phyloP scores from a whole-genome alignment of 2,329 filamentous ascomycete genomes.

The Verticillium klebahnii region DNA sequence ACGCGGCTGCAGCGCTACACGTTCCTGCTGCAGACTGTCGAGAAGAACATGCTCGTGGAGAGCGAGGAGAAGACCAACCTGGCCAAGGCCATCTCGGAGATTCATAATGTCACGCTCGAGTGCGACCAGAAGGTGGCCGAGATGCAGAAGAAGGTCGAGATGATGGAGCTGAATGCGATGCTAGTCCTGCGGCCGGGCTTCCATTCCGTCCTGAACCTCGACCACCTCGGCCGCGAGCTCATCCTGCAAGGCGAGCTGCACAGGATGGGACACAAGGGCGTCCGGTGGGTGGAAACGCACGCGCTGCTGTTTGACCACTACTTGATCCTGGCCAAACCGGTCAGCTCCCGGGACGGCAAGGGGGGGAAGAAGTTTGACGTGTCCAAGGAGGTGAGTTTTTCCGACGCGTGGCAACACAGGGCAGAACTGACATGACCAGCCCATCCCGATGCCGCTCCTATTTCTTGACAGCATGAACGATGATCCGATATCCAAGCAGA shows the following conservation, averaged over 20 bases:
- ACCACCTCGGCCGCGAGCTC: conserved; percentile 88
- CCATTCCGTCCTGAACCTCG: conserved; percentile 83
- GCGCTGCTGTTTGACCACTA: conserved; percentile 96
- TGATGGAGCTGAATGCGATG: conserved; percentile 79
- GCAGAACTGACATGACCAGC: conserved; percentile 38
- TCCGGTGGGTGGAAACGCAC: conserved; percentile 91
- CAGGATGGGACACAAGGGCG: conserved; percentile 80
- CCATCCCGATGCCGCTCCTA: conserved; percentile 93
- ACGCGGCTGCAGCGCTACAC: conserved; percentile 88
- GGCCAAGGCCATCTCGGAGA: conserved; percentile 80
- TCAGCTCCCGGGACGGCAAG: conserved; percentile 62
- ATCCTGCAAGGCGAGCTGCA: conserved; percentile 87
- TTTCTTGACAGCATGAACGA: conserved; percentile 91
- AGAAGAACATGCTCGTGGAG: conserved; percentile 78
- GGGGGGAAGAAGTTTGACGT: conserved; percentile 89
- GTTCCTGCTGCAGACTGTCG: conserved; percentile 74
- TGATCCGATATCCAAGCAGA: conserved; percentile 80
- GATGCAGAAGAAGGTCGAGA: conserved; percentile 82
- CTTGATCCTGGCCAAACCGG: conserved; percentile 82
- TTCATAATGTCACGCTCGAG: conserved; percentile 82
- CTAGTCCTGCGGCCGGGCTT: conserved; percentile 83
- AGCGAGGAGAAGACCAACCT: conserved; percentile 88
- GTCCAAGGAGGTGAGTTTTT: conserved; percentile 66
- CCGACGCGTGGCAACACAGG: background rate
- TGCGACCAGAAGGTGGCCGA: conserved; percentile 92